Conservation (phyloP, 2,329 filamentous ascomycete genomes). For the Colletotrichum zoysiae region DNA sequence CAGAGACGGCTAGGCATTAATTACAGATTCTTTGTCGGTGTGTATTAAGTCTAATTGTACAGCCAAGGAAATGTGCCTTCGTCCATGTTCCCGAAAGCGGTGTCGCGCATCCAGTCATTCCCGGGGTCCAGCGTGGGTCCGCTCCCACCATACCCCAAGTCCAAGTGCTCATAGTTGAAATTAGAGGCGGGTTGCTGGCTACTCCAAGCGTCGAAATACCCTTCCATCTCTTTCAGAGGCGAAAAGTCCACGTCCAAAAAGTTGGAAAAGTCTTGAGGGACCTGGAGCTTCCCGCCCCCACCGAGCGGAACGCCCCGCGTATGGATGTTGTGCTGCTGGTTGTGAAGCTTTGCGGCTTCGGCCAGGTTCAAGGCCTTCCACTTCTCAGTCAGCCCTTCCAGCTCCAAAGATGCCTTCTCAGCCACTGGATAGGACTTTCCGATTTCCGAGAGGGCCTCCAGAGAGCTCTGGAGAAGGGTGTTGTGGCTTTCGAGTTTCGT, state of each 20-base stretch:
- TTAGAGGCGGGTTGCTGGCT: background rate
- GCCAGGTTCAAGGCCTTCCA: conserved; percentile 1
- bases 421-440: conserved; percentile 21
- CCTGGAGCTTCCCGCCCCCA: background rate
- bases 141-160: background rate
- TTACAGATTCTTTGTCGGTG: too few relatives aligned
- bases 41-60: background rate
- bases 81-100: background rate
- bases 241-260: conserved; percentile 4
- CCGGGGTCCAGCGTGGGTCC: conserved; percentile 1
- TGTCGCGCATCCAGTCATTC: conserved; percentile 6
- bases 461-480: conserved; percentile 9
- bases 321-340: background rate
- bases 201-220: conserved; percentile 3
- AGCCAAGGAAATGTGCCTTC: background rate
- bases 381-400: background rate
- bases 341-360: background rate
- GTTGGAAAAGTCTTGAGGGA: background rate
- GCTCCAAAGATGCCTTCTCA: background rate
- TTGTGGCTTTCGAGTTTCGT: background rate
- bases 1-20: too few relatives aligned
- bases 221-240: background rate
- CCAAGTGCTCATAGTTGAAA: background rate
- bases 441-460: conserved; percentile 5
- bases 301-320: background rate